Evolutionary conservation across 495 filamentous ascomycete species (phyloP).

Genomic region (Penicillium riverlandense): DNA sequence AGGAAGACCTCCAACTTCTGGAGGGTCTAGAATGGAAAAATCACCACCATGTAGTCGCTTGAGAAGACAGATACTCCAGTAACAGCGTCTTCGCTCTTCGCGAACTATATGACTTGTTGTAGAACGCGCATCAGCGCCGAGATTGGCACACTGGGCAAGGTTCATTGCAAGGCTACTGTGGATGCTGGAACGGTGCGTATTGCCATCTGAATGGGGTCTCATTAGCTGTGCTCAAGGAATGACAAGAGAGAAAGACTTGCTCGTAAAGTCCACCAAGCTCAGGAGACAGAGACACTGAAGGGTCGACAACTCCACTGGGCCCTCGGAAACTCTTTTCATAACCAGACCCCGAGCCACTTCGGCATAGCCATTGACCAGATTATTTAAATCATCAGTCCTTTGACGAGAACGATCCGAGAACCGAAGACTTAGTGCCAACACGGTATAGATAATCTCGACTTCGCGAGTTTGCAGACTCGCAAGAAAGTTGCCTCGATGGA

Average conservation of each 20-base stretch:
- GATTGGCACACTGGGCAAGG: constrained; percentile 36
- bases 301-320: constrained; percentile 40
- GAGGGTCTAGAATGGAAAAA: constrained; percentile 30
- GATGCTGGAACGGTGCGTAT: constrained; percentile 41
- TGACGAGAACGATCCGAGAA: constrained; percentile 20
- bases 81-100: constrained; percentile 41
- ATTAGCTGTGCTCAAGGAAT: background rate
- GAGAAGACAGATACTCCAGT: constrained; percentile 43
- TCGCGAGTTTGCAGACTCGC: constrained; percentile 26
- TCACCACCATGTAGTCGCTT: constrained; percentile 39
- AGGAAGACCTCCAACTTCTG: constrained; percentile 27
- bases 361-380: constrained; percentile 26
- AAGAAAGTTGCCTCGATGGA: constrained; percentile 30
- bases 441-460: constrained; percentile 33
- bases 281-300: constrained; percentile 40
- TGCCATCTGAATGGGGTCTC: constrained; percentile 26
- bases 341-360: constrained; percentile 36
- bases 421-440: constrained; percentile 30
- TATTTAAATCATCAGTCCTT: constrained; percentile 3
- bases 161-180: constrained; percentile 42
- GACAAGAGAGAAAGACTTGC: constrained; percentile 12
- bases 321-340: constrained; percentile 36
- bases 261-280: constrained; percentile 40
- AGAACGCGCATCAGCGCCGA: constrained; percentile 25
- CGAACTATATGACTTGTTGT: constrained; percentile 11